Base-by-base conservation (phyloP, 164 flowering plant species). In the Kingdonia uniflora region DNA sequence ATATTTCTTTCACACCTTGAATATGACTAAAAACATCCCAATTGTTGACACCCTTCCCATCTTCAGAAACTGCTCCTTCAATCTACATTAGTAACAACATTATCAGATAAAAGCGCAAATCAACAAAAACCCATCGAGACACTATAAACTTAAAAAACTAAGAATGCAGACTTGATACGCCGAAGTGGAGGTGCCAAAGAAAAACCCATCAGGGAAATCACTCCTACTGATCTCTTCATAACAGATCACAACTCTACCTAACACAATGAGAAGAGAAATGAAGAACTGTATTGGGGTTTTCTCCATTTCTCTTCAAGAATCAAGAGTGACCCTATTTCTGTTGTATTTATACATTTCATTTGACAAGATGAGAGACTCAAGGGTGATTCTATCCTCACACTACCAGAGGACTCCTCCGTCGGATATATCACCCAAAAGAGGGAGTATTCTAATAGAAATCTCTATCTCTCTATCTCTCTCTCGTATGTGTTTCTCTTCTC, bases 111-210 rank as follows among this genome's bases (percentile, higher is more conserved):
- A 29, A 29, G 35, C 8, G 35, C 35, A 29, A 8, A 8, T 3
- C 4, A 3, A 29, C 35, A 3, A 29, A 29, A 29, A 29, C 8
- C 35, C 35, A 29, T 3, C 35, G 8, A 8, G 8, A 29, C 35
- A n/a, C n/a, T n/a, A n/a, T n/a, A n/a, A n/a, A n/a, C n/a, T n/a
- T n/a, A n/a, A n/a, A n/a, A 29, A 29, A 23, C 11, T 17, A 48
- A 16, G 35, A 48, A 16, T 13, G 35, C 42, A 38, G 11, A 58
- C 73, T 59, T 69, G 73, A 44, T 44, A 44, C 52, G 74, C 54
- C 26, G 74, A 70, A 50, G 74, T 55, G 12, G 70, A 19, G 15
- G 64, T 42, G 16, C 74, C 70, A 62, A 70, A 70, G 39, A 70
- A 56, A 55, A 69, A 69, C n/a, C 46, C 63, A 22, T 37, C 40